Evolutionary conservation across 1,139 yeast species (phyloP).

Genomic region (Spathaspora sp.): DNA sequence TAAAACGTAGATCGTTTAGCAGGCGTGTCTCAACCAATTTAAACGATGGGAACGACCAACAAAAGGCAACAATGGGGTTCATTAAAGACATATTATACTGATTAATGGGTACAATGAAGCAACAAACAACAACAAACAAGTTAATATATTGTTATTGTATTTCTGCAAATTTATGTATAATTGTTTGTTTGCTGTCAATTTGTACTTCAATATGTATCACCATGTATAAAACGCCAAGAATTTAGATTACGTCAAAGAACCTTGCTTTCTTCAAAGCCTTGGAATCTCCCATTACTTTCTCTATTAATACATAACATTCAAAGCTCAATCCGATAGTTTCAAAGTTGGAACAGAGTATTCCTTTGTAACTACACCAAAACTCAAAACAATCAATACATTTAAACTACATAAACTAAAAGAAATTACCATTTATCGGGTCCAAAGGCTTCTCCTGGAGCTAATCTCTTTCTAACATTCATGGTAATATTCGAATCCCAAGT

Average conservation of each 20-base stretch:
- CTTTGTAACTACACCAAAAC: too few relatives aligned
- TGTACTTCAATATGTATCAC: background rate
- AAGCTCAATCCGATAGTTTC: too few relatives aligned
- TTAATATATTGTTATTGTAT: background rate
- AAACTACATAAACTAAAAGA: background rate
- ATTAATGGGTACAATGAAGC: background rate
- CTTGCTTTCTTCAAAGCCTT: too few relatives aligned
- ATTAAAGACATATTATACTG: background rate
- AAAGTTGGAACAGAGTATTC: too few relatives aligned
- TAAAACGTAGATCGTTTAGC: constrained; percentile 1
- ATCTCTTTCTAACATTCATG: constrained; percentile 15
- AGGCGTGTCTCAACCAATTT: background rate
- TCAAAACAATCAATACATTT: too few relatives aligned
- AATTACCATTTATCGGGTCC: constrained; percentile 23
- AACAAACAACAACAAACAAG: background rate
- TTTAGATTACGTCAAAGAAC: too few relatives aligned
- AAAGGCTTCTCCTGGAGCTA: constrained; percentile 18
- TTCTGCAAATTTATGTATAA: background rate
- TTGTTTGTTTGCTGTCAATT: background rate
- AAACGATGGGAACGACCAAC: constrained; percentile 1
- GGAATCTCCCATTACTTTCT: too few relatives aligned
- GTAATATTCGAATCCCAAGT: constrained; percentile 11
- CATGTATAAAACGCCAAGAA: background rate
- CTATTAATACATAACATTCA: too few relatives aligned
- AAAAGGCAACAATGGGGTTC: background rate